Conservation (phyloP, 352 stramenopile genomes). For the Phytopythium vexans region DNA sequence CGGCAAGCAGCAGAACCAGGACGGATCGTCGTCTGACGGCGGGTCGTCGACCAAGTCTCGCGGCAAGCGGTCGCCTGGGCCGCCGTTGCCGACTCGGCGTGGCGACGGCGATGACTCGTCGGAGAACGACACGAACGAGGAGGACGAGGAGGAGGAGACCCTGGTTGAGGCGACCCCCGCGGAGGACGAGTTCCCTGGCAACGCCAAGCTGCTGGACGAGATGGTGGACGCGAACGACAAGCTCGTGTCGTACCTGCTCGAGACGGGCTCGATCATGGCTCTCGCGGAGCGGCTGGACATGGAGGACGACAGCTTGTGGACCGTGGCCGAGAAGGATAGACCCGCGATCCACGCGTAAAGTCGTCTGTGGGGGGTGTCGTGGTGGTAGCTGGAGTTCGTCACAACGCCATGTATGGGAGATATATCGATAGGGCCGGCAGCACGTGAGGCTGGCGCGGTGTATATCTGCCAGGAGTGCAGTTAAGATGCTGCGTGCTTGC, state of each 20-base stretch:
- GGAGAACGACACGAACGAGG: constrained; percentile 52
- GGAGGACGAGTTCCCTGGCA: constrained; percentile 42
- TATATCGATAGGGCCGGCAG: background rate
- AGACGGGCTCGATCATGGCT: constrained; percentile 85
- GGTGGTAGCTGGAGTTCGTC: constrained; percentile 1
- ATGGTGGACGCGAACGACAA: constrained; percentile 85
- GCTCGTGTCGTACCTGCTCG: constrained; percentile 80
- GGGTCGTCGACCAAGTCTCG: constrained; percentile 37
- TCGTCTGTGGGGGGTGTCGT: constrained; percentile 1
- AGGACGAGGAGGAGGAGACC: constrained; percentile 38
- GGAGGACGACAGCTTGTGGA: constrained; percentile 84
- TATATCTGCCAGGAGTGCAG: background rate
- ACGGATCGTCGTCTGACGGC: constrained; percentile 47
- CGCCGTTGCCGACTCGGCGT: constrained; percentile 27
- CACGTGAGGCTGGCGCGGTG: background rate
- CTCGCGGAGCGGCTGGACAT: constrained; percentile 76
- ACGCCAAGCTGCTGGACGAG: constrained; percentile 65
- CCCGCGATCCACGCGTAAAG: constrained; percentile 72
- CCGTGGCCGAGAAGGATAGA: constrained; percentile 81
- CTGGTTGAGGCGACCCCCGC: constrained; percentile 22
- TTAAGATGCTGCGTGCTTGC: background rate
- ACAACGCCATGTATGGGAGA: too few relatives aligned
- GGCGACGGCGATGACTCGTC: constrained; percentile 60
- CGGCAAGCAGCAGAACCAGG: constrained; percentile 33
- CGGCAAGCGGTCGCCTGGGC: constrained; percentile 11